Percentiles rank a stretch among this genome's conserved stretches.
phyloP scores from a whole-genome alignment of 2,329 filamentous ascomycete species.

The Corinectria fuckeliana region DNA sequence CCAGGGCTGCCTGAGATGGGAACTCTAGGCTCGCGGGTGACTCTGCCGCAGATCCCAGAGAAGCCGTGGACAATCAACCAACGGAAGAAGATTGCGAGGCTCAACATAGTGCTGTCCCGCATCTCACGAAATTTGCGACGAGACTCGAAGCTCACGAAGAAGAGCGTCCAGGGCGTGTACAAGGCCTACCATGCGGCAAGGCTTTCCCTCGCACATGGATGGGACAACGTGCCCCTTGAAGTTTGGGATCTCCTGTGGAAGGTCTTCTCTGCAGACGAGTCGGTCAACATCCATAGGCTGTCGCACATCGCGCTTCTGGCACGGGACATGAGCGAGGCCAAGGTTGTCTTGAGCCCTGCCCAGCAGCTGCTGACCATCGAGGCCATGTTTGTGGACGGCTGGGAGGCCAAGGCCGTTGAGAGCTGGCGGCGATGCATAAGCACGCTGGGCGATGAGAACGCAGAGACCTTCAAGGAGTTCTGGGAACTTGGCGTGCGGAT shows the following conservation, averaged over 20 bases:
- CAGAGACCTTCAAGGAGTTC: constrained; percentile 58
- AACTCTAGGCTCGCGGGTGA: constrained; percentile 30
- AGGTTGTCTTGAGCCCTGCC: constrained; percentile 58
- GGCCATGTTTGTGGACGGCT: constrained; percentile 69
- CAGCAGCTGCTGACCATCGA: constrained; percentile 74
- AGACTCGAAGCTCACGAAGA: constrained; percentile 39
- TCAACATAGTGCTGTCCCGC: constrained; percentile 43
- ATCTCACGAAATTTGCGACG: constrained; percentile 40
- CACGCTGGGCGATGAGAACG: constrained; percentile 55
- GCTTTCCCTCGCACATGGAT: constrained; percentile 50
- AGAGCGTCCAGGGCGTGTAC: constrained; percentile 52
- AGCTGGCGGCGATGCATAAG: constrained; percentile 67
- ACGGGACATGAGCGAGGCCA: constrained; percentile 69
- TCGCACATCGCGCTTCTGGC: constrained; percentile 66
- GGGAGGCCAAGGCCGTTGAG: constrained; percentile 64
- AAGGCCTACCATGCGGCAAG: constrained; percentile 57
- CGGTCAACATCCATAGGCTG: constrained; percentile 61
- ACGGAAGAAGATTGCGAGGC: constrained; percentile 45
- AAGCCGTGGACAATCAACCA: constrained; percentile 47
- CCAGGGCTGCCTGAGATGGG: constrained; percentile 36
- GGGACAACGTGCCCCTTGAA: constrained; percentile 63
- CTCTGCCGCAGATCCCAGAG: constrained; percentile 46
- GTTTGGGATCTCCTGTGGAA: constrained; percentile 73
- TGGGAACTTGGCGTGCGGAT: constrained; percentile 73
- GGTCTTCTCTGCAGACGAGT: constrained; percentile 59